Conservation (phyloP, 306 rosid genomes). For the Inga leiocalycina region DNA sequence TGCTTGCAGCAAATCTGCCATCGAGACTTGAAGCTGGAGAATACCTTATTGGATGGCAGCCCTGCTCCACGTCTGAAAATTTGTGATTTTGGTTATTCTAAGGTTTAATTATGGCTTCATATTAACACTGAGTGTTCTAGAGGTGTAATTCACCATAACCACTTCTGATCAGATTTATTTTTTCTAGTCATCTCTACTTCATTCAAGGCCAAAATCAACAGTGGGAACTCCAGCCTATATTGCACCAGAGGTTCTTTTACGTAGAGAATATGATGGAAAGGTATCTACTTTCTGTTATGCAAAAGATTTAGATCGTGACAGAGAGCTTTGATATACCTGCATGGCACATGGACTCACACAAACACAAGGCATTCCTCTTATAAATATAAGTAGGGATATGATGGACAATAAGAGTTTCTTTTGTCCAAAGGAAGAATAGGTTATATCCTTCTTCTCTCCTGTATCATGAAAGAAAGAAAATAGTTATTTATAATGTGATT, state of each 20-base stretch:
- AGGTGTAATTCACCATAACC: background rate
- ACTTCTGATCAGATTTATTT: conserved; percentile 32
- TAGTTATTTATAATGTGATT: background rate
- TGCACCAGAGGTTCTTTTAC: conserved; percentile 75
- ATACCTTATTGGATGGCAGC: conserved; percentile 67
- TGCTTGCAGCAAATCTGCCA: conserved; percentile 66
- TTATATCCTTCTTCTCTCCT: background rate
- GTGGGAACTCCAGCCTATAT: conserved; percentile 71
- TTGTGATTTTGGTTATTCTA: conserved; percentile 80
- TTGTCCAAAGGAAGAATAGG: background rate
- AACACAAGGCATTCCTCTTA: conserved; percentile 1
- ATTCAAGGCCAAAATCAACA: conserved; percentile 66
- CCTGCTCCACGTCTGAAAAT: conserved; percentile 62
- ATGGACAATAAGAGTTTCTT: background rate
- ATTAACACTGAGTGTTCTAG: conserved; percentile 10
- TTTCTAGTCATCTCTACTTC: conserved; percentile 59
- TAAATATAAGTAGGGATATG: conserved; percentile 13
- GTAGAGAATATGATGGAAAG: conserved; percentile 74
- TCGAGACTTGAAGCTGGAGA: conserved; percentile 74
- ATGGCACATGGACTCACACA: background rate
- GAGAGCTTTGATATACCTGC: background rate
- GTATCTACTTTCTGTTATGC: conserved; percentile 37
- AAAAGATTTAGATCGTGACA: background rate
- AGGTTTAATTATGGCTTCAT: conserved; percentile 45
- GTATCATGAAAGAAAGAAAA: background rate